Conservation (phyloP, 768 basidiomycete species). For the Mycena alexandri region DNA sequence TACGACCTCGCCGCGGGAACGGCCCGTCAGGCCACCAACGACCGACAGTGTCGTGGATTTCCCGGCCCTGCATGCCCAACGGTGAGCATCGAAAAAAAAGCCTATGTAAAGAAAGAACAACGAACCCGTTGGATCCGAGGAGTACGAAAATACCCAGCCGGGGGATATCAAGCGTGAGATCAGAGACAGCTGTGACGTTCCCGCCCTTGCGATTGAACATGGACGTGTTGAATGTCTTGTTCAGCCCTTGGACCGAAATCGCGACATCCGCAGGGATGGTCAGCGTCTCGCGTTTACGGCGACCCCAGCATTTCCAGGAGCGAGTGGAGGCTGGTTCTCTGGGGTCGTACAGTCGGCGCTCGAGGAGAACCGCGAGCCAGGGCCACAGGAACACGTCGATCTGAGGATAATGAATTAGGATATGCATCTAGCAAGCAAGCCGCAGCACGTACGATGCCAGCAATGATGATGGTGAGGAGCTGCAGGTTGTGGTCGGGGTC, state of each 20-base stretch:
- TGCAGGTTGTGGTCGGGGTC: conserved; percentile 72
- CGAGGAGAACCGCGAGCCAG: conserved; percentile 69
- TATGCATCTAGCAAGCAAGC: background rate
- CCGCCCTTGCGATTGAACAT: conserved; percentile 60
- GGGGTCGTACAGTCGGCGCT: conserved; percentile 73
- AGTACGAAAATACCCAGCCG: conserved; percentile 83
- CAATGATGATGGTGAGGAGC: conserved; percentile 71
- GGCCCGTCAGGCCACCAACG: conserved; percentile 71
- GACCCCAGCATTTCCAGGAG: conserved; percentile 54
- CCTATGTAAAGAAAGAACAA: conserved; percentile 13
- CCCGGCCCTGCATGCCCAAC: conserved; percentile 65
- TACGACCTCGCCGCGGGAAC: conserved; percentile 68
- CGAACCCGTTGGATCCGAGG: conserved; percentile 77
- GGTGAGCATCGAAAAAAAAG: background rate
- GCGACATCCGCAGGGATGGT: conserved; percentile 59
- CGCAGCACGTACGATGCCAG: conserved; percentile 65
- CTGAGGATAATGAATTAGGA: conserved; percentile 48
- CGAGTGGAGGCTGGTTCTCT: conserved; percentile 48
- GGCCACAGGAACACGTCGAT: conserved; percentile 84
- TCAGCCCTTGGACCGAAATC: conserved; percentile 71
- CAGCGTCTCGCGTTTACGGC: conserved; percentile 35
- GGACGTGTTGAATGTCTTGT: conserved; percentile 69
- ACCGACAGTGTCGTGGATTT: conserved; percentile 82
- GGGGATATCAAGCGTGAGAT: conserved; percentile 78
- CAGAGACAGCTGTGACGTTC: conserved; percentile 70